These are phyloP conservation scores for Ceratocystis diversiconidia DNA, from an alignment of 2,329 filamentous ascomycete species.

Conservation along the genomic window DNA sequence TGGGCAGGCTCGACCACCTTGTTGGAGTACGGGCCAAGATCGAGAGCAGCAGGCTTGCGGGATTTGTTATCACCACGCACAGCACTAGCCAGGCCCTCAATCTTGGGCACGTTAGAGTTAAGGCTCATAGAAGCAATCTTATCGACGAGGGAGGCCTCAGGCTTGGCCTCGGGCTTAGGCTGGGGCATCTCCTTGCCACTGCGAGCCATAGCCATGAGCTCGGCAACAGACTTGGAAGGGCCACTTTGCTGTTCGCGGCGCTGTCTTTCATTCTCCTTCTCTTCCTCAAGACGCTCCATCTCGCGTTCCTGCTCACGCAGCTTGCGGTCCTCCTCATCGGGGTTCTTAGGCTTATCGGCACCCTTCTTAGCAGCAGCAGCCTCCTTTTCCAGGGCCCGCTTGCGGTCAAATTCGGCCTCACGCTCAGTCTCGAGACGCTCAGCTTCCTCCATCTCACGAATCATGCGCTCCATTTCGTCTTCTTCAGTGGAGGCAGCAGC, in stretches of 20 bases:
- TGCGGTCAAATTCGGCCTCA: conserved; percentile 36
- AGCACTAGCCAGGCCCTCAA: conserved; percentile 29
- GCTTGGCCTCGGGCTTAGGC: conserved; percentile 2
- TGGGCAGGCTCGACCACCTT: conserved; percentile 82
- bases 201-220: conserved; percentile 30
- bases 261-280: conserved; percentile 36
- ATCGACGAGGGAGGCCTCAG: conserved; percentile 25
- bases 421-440: conserved; percentile 30
- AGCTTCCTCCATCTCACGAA: conserved; percentile 47
- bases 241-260: conserved; percentile 39
- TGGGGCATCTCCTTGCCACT: conserved; percentile 22
- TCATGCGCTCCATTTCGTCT: conserved; percentile 45
- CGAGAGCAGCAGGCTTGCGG: conserved; percentile 72
- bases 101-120: conserved; percentile 36
- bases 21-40: conserved; percentile 66
- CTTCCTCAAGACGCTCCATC: conserved; percentile 60
- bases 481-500: conserved; percentile 28
- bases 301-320: conserved; percentile 59
- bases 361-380: conserved; percentile 35
- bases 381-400: conserved; percentile 35
- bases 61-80: conserved; percentile 39
- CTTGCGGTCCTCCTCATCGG: conserved; percentile 47
- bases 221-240: conserved; percentile 38
- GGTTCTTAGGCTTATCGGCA: conserved; percentile 26
- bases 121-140: conserved; percentile 41